phyloP scores from a whole-genome alignment of 2,329 filamentous ascomycete genomes.

The Aspergillus hortae region DNA sequence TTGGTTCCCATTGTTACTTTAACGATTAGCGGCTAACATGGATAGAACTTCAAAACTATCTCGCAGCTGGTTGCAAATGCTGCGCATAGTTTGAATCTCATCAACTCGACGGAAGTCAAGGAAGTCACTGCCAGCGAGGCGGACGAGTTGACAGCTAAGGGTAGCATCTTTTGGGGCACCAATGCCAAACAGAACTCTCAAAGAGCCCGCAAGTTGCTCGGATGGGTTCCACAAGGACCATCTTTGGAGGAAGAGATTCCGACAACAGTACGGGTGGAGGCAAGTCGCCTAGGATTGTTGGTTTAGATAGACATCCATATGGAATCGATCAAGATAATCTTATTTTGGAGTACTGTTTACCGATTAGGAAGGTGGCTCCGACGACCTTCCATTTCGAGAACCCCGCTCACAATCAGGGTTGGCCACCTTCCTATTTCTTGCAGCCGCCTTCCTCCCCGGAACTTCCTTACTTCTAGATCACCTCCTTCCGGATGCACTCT shows the following conservation, averaged over 20 bases:
- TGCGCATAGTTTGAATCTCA: constrained; percentile 17
- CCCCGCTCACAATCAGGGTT: not conserved
- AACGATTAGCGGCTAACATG: not conserved
- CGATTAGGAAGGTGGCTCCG: not conserved
- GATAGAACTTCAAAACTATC: constrained; percentile 23
- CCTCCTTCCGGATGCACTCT: not conserved
- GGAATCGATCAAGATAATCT: not conserved
- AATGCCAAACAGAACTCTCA: constrained; percentile 23
- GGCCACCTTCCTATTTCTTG: not conserved
- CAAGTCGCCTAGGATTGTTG: constrained; percentile 8
- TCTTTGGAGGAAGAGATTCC: constrained; percentile 24
- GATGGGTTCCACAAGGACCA: constrained; percentile 20
- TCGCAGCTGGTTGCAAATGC: constrained; percentile 19
- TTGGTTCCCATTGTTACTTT: too few species aligned
- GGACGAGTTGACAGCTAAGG: constrained; percentile 20
- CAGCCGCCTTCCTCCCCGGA: not conserved
- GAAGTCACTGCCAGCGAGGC: constrained; percentile 21
- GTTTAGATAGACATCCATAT: not conserved
- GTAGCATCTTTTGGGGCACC: constrained; percentile 26
- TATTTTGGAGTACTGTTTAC: too few species aligned
- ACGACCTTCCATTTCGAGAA: not conserved
- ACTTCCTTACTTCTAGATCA: not conserved
- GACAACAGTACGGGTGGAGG: constrained; percentile 19
- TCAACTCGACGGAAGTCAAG: constrained; percentile 16
- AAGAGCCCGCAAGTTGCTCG: constrained; percentile 19